A percentile compares a stretch with the other conserved stretches of the same genome.
phyloP scores from a whole-genome alignment of 257 asterid species.

The Cinchona pubescens region DNA sequence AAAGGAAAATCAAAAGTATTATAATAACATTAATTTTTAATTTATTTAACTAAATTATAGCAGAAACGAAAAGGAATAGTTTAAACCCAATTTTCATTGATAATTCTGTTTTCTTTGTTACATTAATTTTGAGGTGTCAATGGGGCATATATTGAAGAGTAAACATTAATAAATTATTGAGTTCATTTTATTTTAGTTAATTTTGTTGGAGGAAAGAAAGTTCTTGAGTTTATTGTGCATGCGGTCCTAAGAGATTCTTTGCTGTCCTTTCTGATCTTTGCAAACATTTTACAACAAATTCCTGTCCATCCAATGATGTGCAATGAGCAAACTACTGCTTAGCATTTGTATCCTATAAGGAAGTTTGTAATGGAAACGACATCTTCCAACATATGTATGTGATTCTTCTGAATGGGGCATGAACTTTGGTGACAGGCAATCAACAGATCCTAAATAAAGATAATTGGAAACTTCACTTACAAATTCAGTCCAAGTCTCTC shows the following conservation, averaged over 20 bases:
- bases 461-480: slow-evolving; percentile 12
- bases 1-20: not conserved
- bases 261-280: slow-evolving; percentile 9
- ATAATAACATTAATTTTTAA: not conserved
- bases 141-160: slow-evolving; percentile 8
- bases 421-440: slow-evolving; percentile 16
- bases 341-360: no score
- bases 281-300: slow-evolving; percentile 14
- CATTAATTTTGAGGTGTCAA: slow-evolving; percentile 12
- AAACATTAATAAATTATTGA: no score
- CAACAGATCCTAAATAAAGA: slow-evolving; percentile 18
- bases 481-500: slow-evolving; percentile 13
- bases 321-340: slow-evolving; percentile 15
- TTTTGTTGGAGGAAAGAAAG: not conserved
- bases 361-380: slow-evolving; percentile 15
- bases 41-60: not conserved
- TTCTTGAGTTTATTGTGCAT: slow-evolving; percentile 5
- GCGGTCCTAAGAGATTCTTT: slow-evolving; percentile 15
- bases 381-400: slow-evolving; percentile 11
- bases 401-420: slow-evolving; percentile 16
- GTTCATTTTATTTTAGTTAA: not conserved
- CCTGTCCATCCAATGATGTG: slow-evolving; percentile 26
- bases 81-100: not conserved
- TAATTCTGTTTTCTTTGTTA: not conserved
- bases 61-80: not conserved